phyloP scores from a whole-genome alignment of 1,139 yeast genomes.

The Protomyces inouyei region DNA sequence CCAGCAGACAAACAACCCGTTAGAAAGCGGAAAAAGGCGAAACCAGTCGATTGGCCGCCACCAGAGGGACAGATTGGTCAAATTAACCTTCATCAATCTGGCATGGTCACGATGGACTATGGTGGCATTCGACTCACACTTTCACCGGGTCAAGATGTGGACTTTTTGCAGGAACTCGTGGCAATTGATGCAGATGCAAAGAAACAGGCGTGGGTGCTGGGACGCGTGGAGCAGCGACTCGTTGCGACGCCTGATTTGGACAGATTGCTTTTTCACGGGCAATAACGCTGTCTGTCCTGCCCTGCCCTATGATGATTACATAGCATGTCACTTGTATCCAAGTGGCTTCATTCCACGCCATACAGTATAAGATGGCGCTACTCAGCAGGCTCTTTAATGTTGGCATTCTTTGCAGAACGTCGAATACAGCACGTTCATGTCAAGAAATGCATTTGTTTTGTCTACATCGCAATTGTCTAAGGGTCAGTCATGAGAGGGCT shows the following conservation, averaged over 20 bases:
- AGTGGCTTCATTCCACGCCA: too few relatives aligned
- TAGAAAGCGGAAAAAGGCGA: constrained; percentile 21
- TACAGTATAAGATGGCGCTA: too few relatives aligned
- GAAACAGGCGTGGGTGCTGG: constrained; percentile 53
- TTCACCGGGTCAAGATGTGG: constrained; percentile 64
- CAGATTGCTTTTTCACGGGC: neutral
- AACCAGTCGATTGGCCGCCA: constrained; percentile 31
- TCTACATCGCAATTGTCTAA: too few relatives aligned
- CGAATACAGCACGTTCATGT: too few relatives aligned
- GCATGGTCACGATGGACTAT: constrained; percentile 65
- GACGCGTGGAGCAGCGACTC: constrained; percentile 56
- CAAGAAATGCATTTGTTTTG: too few relatives aligned
- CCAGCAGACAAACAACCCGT: neutral
- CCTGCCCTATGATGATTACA: too few relatives aligned
- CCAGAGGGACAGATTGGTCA: constrained; percentile 63
- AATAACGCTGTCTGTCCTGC: neutral
- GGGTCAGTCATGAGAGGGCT: too few relatives aligned
- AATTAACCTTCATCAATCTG: constrained; percentile 72
- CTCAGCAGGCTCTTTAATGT: too few relatives aligned
- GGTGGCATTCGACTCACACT: constrained; percentile 69
- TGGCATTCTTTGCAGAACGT: too few relatives aligned
- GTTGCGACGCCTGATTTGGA: constrained; percentile 48
- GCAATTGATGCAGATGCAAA: constrained; percentile 51
- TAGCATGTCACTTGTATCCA: too few relatives aligned
- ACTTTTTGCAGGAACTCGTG: constrained; percentile 69